phyloP scores from a whole-genome alignment of 2,329 filamentous ascomycete species.

The Hymenoscyphus repandus region DNA sequence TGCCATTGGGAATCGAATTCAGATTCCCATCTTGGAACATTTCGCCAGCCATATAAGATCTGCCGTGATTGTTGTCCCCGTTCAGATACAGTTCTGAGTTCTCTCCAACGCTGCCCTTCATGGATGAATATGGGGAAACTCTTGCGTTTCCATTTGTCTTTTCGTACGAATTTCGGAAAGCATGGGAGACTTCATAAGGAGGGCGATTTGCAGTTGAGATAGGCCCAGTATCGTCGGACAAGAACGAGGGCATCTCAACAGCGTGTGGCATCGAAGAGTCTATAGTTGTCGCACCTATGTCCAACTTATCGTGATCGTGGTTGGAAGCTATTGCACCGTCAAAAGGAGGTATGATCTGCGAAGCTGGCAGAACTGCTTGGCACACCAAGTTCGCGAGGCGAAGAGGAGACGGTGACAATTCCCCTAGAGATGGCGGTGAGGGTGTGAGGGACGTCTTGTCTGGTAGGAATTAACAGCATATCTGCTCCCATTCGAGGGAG shows the following conservation, averaged over 20 bases:
- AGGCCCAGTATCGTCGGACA: slow-evolving; percentile 37
- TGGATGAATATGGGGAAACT: slow-evolving; percentile 25
- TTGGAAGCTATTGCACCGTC: slow-evolving; percentile 11
- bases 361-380: slow-evolving; percentile 19
- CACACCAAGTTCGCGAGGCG: slow-evolving; percentile 2
- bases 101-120: slow-evolving; percentile 32
- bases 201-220: slow-evolving; percentile 26
- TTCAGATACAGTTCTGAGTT: slow-evolving; percentile 30
- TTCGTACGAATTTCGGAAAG: slow-evolving; percentile 31
- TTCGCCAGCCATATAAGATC: slow-evolving; percentile 26
- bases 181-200: slow-evolving; percentile 33
- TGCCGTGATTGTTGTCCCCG: slow-evolving; percentile 11
- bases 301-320: slow-evolving; percentile 22
- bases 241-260: slow-evolving; percentile 46
- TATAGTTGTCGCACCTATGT: slow-evolving; percentile 20
- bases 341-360: slow-evolving; percentile 25
- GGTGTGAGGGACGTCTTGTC: slow-evolving; percentile 1
- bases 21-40: slow-evolving; percentile 44
- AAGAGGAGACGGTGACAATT: too few species aligned
- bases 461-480: slow-evolving; percentile 9
- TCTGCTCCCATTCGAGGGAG: slow-evolving; percentile 1
- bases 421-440: background rate
- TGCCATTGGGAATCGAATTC: slow-evolving; percentile 54
- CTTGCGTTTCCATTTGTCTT: slow-evolving; percentile 31
- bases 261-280: slow-evolving; percentile 35